A percentile compares a stretch with the other conserved stretches of the same genome.
Conservation (phyloP, 2,329 filamentous ascomycete genomes). For the Xylaria multiplex region DNA sequence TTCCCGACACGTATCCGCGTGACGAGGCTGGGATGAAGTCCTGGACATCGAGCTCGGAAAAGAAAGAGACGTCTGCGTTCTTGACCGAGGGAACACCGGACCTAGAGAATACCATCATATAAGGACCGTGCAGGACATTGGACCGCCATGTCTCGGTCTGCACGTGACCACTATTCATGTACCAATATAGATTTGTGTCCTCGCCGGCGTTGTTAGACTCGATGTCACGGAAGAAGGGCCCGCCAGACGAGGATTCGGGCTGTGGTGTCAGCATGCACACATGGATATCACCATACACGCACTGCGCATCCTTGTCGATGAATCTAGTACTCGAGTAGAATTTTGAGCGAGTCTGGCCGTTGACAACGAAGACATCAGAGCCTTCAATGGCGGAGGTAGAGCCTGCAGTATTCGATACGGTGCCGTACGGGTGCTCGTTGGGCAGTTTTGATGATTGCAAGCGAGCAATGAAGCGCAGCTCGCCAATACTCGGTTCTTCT, state of each 20-base stretch:
- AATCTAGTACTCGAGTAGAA: slow-evolving; percentile 77
- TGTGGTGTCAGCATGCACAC: slow-evolving; percentile 69
- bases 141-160: slow-evolving; percentile 68
- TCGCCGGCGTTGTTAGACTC: slow-evolving; percentile 70
- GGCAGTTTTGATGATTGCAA: slow-evolving; percentile 62
- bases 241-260: slow-evolving; percentile 70
- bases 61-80: slow-evolving; percentile 67
- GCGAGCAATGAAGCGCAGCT: slow-evolving; percentile 72
- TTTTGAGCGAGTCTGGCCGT: slow-evolving; percentile 72
- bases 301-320: slow-evolving; percentile 74
- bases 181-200: slow-evolving; percentile 70
- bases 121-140: slow-evolving; percentile 73
- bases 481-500: slow-evolving; percentile 64
- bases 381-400: slow-evolving; percentile 65
- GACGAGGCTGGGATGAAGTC: slow-evolving; percentile 66
- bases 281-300: slow-evolving; percentile 65
- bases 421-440: slow-evolving; percentile 63
- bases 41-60: slow-evolving; percentile 64
- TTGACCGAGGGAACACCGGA: slow-evolving; percentile 61
- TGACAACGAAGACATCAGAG: slow-evolving; percentile 67
- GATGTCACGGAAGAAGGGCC: slow-evolving; percentile 74
- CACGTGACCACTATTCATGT: slow-evolving; percentile 74
- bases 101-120: slow-evolving; percentile 69
- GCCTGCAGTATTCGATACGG: slow-evolving; percentile 64
- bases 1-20: slow-evolving; percentile 70